A percentile compares a stretch with the other conserved stretches of the same genome.
phyloP scores from a whole-genome alignment of 768 basidiomycete genomes.

The Crucibulum laeve region DNA sequence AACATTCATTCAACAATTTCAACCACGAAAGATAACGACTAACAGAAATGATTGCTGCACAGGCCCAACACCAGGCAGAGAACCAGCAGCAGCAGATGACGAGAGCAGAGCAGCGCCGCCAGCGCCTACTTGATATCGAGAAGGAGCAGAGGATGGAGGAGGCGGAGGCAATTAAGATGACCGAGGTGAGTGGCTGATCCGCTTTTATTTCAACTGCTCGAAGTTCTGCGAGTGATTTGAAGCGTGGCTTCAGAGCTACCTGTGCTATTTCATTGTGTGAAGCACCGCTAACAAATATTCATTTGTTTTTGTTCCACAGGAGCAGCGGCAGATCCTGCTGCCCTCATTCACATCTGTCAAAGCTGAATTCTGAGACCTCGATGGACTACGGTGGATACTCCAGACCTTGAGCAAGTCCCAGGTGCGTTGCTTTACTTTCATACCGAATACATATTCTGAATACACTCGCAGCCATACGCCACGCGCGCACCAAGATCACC shows the following conservation, averaged over 20 bases:
- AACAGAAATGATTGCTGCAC: no score
- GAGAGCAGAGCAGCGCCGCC: conserved; percentile 43
- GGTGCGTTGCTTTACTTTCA: conserved; percentile 9
- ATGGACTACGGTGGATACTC: conserved; percentile 50
- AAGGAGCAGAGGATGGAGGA: conserved; percentile 51
- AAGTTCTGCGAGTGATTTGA: no score
- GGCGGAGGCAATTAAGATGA: conserved; percentile 51
- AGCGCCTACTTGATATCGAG: conserved; percentile 43
- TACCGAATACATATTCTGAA: background rate
- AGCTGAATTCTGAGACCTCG: conserved; percentile 58
- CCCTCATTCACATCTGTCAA: conserved; percentile 51
- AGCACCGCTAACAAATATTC: background rate
- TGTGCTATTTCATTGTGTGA: no score
- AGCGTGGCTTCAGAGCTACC: no score
- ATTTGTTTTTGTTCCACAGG: conserved; percentile 17
- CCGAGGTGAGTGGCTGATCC: conserved; percentile 36
- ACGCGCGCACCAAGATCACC: no score
- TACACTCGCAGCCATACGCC: no score
- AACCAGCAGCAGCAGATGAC: conserved; percentile 16
- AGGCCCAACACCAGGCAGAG: no score
- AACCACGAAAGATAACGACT: no score
- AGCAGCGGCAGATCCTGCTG: conserved; percentile 33
- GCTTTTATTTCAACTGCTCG: background rate
- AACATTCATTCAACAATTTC: no score
- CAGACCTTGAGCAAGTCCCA: conserved; percentile 25